Evolutionary conservation across 2,329 filamentous ascomycete genomes (phyloP), one percentile per base, ranked within the genome.

Genomic region (Colletotrichum simmondsii): DNA sequence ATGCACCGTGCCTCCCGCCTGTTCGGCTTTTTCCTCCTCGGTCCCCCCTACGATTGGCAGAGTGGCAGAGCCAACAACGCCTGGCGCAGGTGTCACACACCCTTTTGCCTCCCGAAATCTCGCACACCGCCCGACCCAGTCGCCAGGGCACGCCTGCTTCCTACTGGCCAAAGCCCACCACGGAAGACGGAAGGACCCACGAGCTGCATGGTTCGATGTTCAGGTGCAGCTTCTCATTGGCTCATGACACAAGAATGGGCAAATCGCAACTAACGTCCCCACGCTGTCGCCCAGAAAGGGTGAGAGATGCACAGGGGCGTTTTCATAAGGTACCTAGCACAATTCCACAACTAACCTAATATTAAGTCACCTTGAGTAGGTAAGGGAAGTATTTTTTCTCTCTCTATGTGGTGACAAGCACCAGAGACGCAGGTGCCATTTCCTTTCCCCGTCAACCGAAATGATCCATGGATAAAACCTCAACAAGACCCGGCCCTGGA

Each of bases 391-490:
- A 19, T 42, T 42, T 42, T 59, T 58, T 65, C 35, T 54, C 37
- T 59, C 63, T 60, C 42, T 10, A 7, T 22, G 61, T n/a, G 28
- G 61, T 63, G 46, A 28, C 42, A 30, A 24, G 37, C 37, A 42
- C 37, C 30, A 35, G 32, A 37, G 61, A 49, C 53, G 61, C 61
- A 64, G 49, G 52, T 71, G 71, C 71, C 35, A 71, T 73, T 73
- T 73, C 71, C 71, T 56, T 65, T 58, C 71, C 71, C 66, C 60
- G 61, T 73, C 73, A 71, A 74, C 72, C 74, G 74, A 75, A 75
- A 75, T 75, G 71, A 73, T 73, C 71, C 71, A 73, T 71, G 65
- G 74, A 75, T 75, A 75, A 75, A 75, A 74, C 74, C 74, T 75
- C 68, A 72, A 75, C 66, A 68, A 72, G 65, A 71, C 73, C 73